These are phyloP conservation scores for Adiantum capillusveneris DNA, from an alignment of 75 land plant species.

Conservation along the genomic window DNA sequence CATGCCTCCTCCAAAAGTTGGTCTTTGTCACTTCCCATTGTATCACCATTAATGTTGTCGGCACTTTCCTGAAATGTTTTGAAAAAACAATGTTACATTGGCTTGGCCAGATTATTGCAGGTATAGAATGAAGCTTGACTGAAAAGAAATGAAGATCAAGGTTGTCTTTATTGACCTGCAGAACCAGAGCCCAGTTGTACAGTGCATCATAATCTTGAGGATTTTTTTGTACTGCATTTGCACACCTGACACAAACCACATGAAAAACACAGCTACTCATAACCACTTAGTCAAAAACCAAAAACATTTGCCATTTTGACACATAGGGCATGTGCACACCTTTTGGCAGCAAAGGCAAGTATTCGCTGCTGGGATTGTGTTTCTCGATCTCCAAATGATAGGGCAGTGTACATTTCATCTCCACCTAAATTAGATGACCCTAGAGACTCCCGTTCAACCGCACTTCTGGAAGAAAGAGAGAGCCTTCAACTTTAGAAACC, in stretches of 20 bases:
- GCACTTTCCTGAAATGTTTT: slow-evolving; percentile 77
- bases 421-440: background rate
- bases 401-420: slow-evolving; percentile 1
- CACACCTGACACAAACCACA: slow-evolving; percentile 63
- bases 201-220: slow-evolving; percentile 89
- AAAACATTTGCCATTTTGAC: no score
- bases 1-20: slow-evolving; percentile 95
- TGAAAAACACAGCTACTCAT: no score
- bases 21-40: slow-evolving; percentile 75
- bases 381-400: slow-evolving; percentile 69
- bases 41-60: slow-evolving; percentile 74
- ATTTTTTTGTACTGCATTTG: slow-evolving; percentile 83
- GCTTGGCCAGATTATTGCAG: no score
- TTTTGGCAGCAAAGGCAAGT: slow-evolving; percentile 86
- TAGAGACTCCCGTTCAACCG: background rate
- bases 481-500: background rate
- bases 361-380: slow-evolving; percentile 83
- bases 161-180: slow-evolving; percentile 47
- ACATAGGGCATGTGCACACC: no score
- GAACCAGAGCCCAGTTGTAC: slow-evolving; percentile 97
- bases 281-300: no score
- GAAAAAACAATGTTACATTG: no score
- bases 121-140: no score
- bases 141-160: no score
- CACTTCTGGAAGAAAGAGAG: background rate